Conservation (phyloP, 2,329 filamentous ascomycete species). For the Dothideomycetes sp. region DNA sequence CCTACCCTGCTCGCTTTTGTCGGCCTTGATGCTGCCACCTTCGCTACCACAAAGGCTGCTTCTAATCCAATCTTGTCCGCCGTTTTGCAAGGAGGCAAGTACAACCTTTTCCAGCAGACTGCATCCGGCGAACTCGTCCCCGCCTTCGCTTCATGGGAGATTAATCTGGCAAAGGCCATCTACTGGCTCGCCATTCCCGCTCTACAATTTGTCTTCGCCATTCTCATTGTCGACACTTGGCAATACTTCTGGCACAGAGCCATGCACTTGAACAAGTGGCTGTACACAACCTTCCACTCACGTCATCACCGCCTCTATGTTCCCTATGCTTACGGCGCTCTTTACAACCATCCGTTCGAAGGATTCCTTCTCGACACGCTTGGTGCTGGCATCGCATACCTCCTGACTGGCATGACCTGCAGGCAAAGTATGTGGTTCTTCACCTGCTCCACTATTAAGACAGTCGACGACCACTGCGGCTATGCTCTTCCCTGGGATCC, state of each 20-base stretch:
- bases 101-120: conserved; percentile 45
- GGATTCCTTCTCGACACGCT: conserved; percentile 88
- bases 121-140: conserved; percentile 44
- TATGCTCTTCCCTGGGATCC: conserved; percentile 95
- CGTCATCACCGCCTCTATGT: conserved; percentile 95
- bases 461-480: conserved; percentile 94
- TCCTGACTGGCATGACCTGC: conserved; percentile 70
- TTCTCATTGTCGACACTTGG: conserved; percentile 84
- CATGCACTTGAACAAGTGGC: conserved; percentile 97
- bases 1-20: conserved; percentile 61
- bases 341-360: conserved; percentile 95
- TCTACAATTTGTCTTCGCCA: conserved; percentile 66
- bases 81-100: conserved; percentile 68
- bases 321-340: conserved; percentile 89
- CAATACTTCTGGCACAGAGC: conserved; percentile 94
- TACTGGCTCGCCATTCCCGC: conserved; percentile 72
- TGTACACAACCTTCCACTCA: conserved; percentile 89
- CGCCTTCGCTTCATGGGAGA: conserved; percentile 76
- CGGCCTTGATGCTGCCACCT: conserved; percentile 64
- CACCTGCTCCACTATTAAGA: conserved; percentile 82
- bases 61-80: conserved; percentile 67
- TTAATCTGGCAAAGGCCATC: conserved; percentile 61
- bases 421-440: conserved; percentile 88
- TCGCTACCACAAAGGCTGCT: conserved; percentile 65
- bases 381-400: conserved; percentile 75